Percentiles rank a stretch among this genome's conserved stretches.
phyloP scores from a whole-genome alignment of 2,329 filamentous ascomycete genomes.

The Chrysoporthe puriensis region DNA sequence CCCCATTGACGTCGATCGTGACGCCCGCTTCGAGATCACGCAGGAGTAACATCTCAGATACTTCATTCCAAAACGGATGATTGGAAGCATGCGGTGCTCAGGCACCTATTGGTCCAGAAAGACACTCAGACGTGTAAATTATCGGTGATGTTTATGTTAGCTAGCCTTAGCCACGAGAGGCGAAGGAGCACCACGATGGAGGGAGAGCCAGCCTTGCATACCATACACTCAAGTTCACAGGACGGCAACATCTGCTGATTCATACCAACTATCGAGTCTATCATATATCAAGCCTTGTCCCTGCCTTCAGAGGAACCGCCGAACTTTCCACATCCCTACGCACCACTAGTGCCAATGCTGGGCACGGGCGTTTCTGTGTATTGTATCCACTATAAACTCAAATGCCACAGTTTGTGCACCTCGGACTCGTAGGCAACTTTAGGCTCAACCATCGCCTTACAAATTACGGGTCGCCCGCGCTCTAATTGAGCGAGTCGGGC shows the following conservation, averaged over 20 bases:
- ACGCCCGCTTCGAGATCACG: slow-evolving; percentile 12
- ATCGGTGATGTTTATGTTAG: background rate
- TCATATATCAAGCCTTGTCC: slow-evolving; percentile 1
- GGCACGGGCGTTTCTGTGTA: background rate
- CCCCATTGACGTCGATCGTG: background rate
- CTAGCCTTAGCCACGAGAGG: background rate
- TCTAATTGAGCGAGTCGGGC: slow-evolving; percentile 1
- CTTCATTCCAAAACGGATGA: background rate
- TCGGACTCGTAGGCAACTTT: background rate
- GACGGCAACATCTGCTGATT: background rate
- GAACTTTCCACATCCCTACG: background rate
- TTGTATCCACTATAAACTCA: background rate
- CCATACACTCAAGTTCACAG: background rate
- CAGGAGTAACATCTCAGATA: background rate
- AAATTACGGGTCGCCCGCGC: background rate
- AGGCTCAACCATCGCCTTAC: background rate
- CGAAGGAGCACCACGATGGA: background rate
- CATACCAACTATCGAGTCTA: background rate
- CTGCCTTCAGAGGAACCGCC: background rate
- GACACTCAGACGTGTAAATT: background rate
- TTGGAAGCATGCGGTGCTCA: background rate
- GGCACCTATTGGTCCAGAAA: background rate
- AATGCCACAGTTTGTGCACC: background rate
- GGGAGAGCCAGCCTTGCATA: background rate
- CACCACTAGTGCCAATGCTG: background rate